Base-by-base conservation (phyloP, 225 moss, liverwort and hornwort species). In the Bryum argenteum region DNA sequence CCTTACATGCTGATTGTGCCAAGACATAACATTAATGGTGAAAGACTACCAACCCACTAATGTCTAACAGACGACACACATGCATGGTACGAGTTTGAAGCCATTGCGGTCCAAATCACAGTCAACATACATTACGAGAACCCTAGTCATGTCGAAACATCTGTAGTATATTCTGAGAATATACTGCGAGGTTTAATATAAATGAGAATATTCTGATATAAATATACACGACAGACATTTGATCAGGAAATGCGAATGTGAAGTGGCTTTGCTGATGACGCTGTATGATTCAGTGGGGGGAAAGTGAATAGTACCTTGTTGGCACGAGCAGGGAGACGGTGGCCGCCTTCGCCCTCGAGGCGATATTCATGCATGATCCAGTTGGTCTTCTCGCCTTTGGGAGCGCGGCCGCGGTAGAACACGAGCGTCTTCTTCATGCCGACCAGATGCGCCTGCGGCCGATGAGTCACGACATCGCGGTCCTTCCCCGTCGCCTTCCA, bases 311-410 rank as follows among this genome's bases (percentile, higher is more conserved):
- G 48, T 62, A 83, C 83, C 83, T 83, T 83, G 75, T 83, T 83
- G 65, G 41, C 72, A 48, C 83, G 83, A 54, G 75, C 12, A 75
- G 79, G 47, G 11, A 78, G 71, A 44, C 71, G 54, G 63, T 78
- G 74, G 38, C 70, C 70, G 21, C 66, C 71, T 0, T 80, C 83
- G 9, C 80, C 77, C 57, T 83, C 83, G 33, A 83, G 61, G 15
- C 83, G 83, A 66, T 83, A 83, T 73, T 83, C 83, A 24, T 83
- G 83, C 83, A 83, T 83, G 70, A 83, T 83, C 83, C 83, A 83
- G 70, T 73, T 83, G 55, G 80, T 83, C 73, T 83, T 83, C 83
- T 77, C 80, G 10, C 83, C 83, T 73, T 83, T 83, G 52, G 83
- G 83, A 21, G 83, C 83, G 17, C 83, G 83, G 56, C 83, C 83